A percentile compares a stretch with the other conserved stretches of the same genome.
Conservation (phyloP, 2,329 filamentous ascomycete genomes). For the Zymoseptoria ardabiliae region DNA sequence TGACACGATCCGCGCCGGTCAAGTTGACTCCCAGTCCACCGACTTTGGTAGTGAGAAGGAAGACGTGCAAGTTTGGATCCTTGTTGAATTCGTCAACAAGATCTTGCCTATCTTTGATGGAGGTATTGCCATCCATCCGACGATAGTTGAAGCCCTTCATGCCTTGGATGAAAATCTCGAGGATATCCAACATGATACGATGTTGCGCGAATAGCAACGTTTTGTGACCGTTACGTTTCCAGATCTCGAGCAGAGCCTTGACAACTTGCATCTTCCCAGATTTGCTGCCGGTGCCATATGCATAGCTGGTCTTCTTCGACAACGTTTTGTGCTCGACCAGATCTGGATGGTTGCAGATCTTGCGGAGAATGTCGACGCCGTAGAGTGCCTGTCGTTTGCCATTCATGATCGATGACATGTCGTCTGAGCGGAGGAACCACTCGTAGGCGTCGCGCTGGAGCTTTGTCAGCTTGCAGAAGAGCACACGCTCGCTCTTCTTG, state of each 20-base stretch:
- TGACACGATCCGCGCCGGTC: conserved; percentile 89
- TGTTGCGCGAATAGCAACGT: conserved; percentile 89
- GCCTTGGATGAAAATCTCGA: conserved; percentile 69
- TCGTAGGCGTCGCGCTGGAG: conserved; percentile 75
- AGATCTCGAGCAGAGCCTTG: conserved; percentile 76
- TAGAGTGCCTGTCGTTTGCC: conserved; percentile 73
- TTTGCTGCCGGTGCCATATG: conserved; percentile 69
- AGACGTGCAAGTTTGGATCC: conserved; percentile 70
- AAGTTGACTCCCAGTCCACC: conserved; percentile 90
- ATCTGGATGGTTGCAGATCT: conserved; percentile 97
- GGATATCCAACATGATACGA: conserved; percentile 88
- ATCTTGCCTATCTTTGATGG: conserved; percentile 77
- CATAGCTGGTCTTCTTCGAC: conserved; percentile 56
- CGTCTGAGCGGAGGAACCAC: conserved; percentile 70
- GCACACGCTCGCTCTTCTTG: conserved; percentile 89
- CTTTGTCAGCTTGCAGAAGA: conserved; percentile 87
- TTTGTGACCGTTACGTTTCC: conserved; percentile 90
- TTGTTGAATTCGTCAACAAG: conserved; percentile 93
- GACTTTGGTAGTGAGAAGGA: conserved; percentile 90
- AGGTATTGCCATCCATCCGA: conserved; percentile 89
- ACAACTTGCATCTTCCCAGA: conserved; percentile 97
- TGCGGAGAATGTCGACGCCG: conserved; percentile 84
- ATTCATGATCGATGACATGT: conserved; percentile 74
- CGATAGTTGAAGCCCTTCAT: conserved; percentile 67
- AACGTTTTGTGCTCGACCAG: conserved; percentile 61